Conservation (phyloP, 805 yeast species). For the Vanderwaltozyma yarrowii region DNA sequence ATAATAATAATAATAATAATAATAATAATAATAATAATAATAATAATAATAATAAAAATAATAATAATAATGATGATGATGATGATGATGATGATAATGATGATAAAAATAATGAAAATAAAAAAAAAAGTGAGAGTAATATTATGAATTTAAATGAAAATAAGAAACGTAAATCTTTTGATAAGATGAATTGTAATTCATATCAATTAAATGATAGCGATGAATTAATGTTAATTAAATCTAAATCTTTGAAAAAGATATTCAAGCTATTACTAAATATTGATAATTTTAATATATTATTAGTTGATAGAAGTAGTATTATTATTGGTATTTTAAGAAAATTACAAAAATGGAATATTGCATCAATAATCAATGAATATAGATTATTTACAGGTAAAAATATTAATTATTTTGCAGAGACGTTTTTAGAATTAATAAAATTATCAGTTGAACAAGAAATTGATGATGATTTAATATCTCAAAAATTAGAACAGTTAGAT, state of each 20-base stretch:
- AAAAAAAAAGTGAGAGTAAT: too few relatives aligned
- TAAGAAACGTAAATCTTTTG: too few relatives aligned
- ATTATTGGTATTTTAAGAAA: slow-evolving; percentile 73
- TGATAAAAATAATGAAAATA: too few relatives aligned
- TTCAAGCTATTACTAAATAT: slow-evolving; percentile 55
- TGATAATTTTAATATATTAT: slow-evolving; percentile 52
- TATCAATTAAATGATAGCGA: slow-evolving; percentile 32
- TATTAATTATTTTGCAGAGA: slow-evolving; percentile 70
- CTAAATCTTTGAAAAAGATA: slow-evolving; percentile 51
- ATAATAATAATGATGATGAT: too few relatives aligned
- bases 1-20: too few relatives aligned
- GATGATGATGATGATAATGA: too few relatives aligned
- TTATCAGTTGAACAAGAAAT: slow-evolving; percentile 26
- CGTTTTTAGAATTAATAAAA: slow-evolving; percentile 65
- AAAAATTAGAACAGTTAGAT: neutral
- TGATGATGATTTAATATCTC: slow-evolving; percentile 1
- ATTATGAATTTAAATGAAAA: too few relatives aligned
- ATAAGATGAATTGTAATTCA: too few relatives aligned
- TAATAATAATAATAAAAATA: too few relatives aligned
- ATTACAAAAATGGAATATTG: slow-evolving; percentile 81
- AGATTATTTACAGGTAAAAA: slow-evolving; percentile 64
- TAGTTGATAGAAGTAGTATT: slow-evolving; percentile 73
- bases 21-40: too few relatives aligned
- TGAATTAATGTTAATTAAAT: slow-evolving; percentile 71
- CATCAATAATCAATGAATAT: slow-evolving; percentile 78